A percentile compares a stretch with the other conserved stretches of the same genome.
Conservation (phyloP, 140 eudicot genomes). For the Stevia rebaudiana region DNA sequence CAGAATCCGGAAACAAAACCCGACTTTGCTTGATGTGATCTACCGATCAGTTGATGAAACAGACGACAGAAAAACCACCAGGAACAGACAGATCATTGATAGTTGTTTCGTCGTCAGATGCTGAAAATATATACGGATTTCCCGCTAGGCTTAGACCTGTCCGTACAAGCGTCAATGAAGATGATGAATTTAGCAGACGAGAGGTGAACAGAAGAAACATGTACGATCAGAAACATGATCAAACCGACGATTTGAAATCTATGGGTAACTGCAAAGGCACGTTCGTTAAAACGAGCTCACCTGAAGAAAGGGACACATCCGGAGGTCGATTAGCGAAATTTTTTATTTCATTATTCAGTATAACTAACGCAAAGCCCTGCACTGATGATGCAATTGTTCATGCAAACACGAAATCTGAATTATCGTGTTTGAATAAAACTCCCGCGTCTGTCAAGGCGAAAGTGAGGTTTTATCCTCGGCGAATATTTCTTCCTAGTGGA, state of each 20-base stretch:
- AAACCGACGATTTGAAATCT: constrained; percentile 1
- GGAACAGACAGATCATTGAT: background rate
- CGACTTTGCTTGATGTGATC: constrained; percentile 69
- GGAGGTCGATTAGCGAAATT: constrained; percentile 50
- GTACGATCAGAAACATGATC: background rate
- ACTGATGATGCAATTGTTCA: constrained; percentile 8
- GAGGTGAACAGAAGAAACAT: background rate
- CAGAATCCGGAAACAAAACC: constrained; percentile 23
- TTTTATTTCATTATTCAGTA: constrained; percentile 45
- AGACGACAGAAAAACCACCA: background rate
- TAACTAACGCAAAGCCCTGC: constrained; percentile 22
- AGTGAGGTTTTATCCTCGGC: constrained; percentile 45
- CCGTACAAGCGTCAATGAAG: constrained; percentile 33
- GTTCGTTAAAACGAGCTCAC: constrained; percentile 45
- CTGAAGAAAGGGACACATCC: constrained; percentile 60
- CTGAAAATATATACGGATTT: constrained; percentile 33
- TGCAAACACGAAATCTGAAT: constrained; percentile 32
- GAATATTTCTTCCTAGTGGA: constrained; percentile 40
- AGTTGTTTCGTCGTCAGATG: constrained; percentile 19
- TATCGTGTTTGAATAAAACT: constrained; percentile 51
- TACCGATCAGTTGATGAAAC: constrained; percentile 63
- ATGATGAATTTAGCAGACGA: background rate
- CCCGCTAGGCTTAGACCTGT: constrained; percentile 43
- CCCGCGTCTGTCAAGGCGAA: constrained; percentile 27
- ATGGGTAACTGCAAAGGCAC: constrained; percentile 4